Base-by-base conservation (phyloP, 1,284 basidiomycete species). In the Cryptococcus sp. region DNA sequence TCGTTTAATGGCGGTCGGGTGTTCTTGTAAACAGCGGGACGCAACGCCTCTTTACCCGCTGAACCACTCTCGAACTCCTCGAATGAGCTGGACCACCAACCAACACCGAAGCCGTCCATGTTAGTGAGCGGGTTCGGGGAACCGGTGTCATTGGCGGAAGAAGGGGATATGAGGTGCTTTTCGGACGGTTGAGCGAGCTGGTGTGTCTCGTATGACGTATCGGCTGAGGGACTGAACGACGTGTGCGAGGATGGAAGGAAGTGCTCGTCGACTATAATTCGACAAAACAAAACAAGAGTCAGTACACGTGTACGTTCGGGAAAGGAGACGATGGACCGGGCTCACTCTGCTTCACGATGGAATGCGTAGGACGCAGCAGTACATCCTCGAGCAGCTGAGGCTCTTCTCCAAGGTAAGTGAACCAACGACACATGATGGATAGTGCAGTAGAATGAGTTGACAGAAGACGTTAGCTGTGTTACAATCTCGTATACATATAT, bases 351-450 rank as follows among this genome's bases (percentile, higher is more conserved):
- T 80, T 77, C 20, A 75, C 65, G 50, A 80, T n/a, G 8, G 60
- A 61, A 40, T 61, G 60, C 16, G 60, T 23, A 3, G 60, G 60
- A 25, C 56, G 44, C 47, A 79, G 72, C 54, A 80, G 71, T 11
- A 79, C 71, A 57, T 79, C 79, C 56, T 80, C 79, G 53, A 80
- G 70, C 31, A 80, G 69, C 51, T 71, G 58, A 17, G 72, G 72
- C 63, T 79, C 78, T 2, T 75, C 65, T 7, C 75, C 76, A 31
- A 80, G 67, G 63, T 80, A 80, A 10, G 77, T 72, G 56, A 78
- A 78, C 79, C 78, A 80, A 48, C 77, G 69, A 60, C 77, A 78
- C 67, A 69, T 67, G 8, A 8, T 45, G 42, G 22, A 44, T n/a
- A 15, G 2, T 22, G 42, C n/a, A 35, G 7, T 35, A 35, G 13